Conservation (phyloP, 1,139 yeast genomes). For the Geotrichum europaeum region DNA sequence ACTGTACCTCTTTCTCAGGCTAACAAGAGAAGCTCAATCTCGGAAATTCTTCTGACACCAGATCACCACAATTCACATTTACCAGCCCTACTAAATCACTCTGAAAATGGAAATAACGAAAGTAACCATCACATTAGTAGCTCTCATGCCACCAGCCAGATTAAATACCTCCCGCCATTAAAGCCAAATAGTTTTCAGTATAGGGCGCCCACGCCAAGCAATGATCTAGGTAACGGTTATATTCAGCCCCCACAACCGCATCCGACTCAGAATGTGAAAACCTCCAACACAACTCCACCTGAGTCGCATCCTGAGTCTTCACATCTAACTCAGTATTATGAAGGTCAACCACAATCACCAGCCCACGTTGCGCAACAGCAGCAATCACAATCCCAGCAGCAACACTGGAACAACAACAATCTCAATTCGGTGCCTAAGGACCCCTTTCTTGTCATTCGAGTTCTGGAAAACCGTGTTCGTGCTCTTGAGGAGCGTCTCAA, state of each 20-base stretch:
- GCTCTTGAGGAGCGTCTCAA: constrained; percentile 32
- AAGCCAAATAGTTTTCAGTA: background rate
- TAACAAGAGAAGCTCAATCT: background rate
- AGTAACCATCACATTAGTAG: background rate
- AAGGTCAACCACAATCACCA: background rate
- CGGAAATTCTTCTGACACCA: background rate
- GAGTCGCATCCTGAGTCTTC: background rate
- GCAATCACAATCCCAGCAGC: background rate
- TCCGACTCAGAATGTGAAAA: background rate
- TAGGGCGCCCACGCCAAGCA: background rate
- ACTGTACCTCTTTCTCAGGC: background rate
- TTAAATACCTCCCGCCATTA: background rate
- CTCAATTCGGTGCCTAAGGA: constrained; percentile 17
- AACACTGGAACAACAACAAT: constrained; percentile 20
- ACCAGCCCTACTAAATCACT: background rate
- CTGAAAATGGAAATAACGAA: background rate
- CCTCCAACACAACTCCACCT: background rate
- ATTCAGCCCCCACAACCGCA: background rate
- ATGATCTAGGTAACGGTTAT: background rate
- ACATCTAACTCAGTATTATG: background rate
- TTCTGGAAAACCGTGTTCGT: constrained; percentile 30
- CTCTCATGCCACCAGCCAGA: background rate
- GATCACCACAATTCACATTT: background rate
- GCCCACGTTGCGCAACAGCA: background rate
- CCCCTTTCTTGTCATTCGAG: background rate